Percentiles rank a stretch among this genome's conserved stretches.
Conservation (phyloP, 768 basidiomycete genomes). For the Mycena epipterygia region DNA sequence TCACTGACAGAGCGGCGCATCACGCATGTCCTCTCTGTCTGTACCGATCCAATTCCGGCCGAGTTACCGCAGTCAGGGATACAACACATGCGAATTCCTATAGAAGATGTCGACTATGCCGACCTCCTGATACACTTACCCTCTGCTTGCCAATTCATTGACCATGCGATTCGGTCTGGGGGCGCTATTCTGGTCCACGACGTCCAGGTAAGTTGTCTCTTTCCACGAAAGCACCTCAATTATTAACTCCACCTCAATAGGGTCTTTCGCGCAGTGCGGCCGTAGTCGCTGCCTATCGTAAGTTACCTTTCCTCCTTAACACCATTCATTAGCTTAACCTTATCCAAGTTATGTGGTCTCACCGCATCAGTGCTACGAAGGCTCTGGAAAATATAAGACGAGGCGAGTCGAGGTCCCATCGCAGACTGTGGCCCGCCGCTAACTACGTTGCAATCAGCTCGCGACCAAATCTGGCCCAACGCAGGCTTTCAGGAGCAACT, state of each 20-base stretch:
- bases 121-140: conserved; percentile 78
- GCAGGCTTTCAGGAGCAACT: conserved; percentile 87
- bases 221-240: not conserved
- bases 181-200: conserved; percentile 79
- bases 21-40: conserved; percentile 86
- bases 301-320: conserved; percentile 42
- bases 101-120: conserved; percentile 78
- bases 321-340: conserved; percentile 28
- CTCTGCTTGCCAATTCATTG: conserved; percentile 75
- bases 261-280: conserved; percentile 77
- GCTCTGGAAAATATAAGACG: conserved; percentile 73
- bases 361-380: conserved; percentile 66
- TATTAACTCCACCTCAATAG: conserved; percentile 7
- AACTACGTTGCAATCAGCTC: conserved; percentile 55
- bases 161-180: conserved; percentile 68
- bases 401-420: conserved; percentile 58
- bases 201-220: conserved; percentile 52
- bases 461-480: conserved; percentile 84
- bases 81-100: conserved; percentile 76
- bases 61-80: conserved; percentile 80
- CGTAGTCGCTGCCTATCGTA: conserved; percentile 84
- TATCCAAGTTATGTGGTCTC: conserved; percentile 74
- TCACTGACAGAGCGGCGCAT: conserved; percentile 81
- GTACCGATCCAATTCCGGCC: conserved; percentile 77
- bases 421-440: conserved; percentile 12